Evolutionary conservation across 139 green algal species (phyloP), one percentile per base, ranked within the genome.

Genomic region (Zygnema circumcarinatum): DNA sequence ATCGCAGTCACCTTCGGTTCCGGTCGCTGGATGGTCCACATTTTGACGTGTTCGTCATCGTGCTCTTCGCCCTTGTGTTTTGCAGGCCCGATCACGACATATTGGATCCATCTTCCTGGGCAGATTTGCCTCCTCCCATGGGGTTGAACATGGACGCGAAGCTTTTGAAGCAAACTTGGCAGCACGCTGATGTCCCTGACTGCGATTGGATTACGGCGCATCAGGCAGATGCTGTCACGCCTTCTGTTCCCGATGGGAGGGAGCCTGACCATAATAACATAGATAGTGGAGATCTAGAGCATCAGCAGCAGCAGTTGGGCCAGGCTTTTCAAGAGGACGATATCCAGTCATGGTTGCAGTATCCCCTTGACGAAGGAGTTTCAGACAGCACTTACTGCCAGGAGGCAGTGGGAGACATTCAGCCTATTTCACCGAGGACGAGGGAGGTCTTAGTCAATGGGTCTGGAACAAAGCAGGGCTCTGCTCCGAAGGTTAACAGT

Each of bases 261-360:
- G 47, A 62, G 47, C 7, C 7, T 62, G 47, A 62, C 47, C 47
- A 7, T 62, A 62, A 7, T 16, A 62, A 62, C 16, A 25, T 62
- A 16, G 47, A 62, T 16, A 25, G 7, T 62, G 47, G 47, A 25
- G 47, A 25, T 25, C 16, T 62, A 62, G 47, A 62, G 7, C 47
- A 62, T 25, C 47, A 62, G 16, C 47, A 62, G 47, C 47, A 62
- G 16, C 7, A 62, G 7, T 62, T 62, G 47, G 7, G 7, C 7
- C 7, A 7, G 7, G 7, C 47, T 25, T 62, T 62, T 16, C 47
- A 62, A 25, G 69, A 78, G 3, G 69, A 78, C 7, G 69, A 78
- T 11, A 78, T 78, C 11, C 35, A 78, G 16, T 40, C 69, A 42
- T 78, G 69, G 69, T 11, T 78, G 7, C 69, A 78, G 69, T 78